These are phyloP conservation scores for Drosera spatulata DNA, from an alignment of 179 eudicot species.

Conservation along the genomic window DNA sequence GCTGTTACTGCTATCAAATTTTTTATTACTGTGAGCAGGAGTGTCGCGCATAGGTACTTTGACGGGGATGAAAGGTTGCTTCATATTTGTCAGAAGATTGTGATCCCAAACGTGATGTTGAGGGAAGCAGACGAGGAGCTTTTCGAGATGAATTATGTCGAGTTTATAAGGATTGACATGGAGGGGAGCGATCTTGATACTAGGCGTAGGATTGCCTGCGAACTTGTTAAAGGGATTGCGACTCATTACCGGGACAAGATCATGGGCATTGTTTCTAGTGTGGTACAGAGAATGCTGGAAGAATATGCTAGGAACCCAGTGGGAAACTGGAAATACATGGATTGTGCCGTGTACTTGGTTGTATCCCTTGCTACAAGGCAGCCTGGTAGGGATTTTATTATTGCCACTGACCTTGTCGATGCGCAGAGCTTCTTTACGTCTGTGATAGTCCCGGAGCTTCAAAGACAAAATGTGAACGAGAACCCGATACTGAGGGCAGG, in stretches of 20 bases:
- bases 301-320: slow-evolving; percentile 58
- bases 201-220: slow-evolving; percentile 92
- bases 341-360: slow-evolving; percentile 88
- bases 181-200: slow-evolving; percentile 99
- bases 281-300: slow-evolving; percentile 57
- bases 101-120: slow-evolving; percentile 87
- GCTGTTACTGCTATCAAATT: slow-evolving; percentile 81
- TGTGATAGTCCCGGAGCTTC: slow-evolving; percentile 84
- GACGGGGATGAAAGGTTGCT: slow-evolving; percentile 60
- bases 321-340: slow-evolving; percentile 82
- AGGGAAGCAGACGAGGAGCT: slow-evolving; percentile 94
- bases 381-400: slow-evolving; percentile 55
- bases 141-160: slow-evolving; percentile 85
- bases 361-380: slow-evolving; percentile 63
- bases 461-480: slow-evolving; percentile 69
- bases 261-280: slow-evolving; percentile 49
- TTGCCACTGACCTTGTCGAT: slow-evolving; percentile 73
- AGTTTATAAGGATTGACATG: slow-evolving; percentile 86
- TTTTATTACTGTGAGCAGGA: slow-evolving; percentile 64
- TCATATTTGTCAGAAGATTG: slow-evolving; percentile 74
- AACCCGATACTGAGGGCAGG: slow-evolving; percentile 90
- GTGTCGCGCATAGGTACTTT: slow-evolving; percentile 60
- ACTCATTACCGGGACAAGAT: slow-evolving; percentile 68
- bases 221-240: slow-evolving; percentile 87
- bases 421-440: slow-evolving; percentile 63